Evolutionary conservation across 768 basidiomycete genomes (phyloP), one percentile per base, ranked within the genome.

Genomic region (Panaeolus papilionaceus): DNA sequence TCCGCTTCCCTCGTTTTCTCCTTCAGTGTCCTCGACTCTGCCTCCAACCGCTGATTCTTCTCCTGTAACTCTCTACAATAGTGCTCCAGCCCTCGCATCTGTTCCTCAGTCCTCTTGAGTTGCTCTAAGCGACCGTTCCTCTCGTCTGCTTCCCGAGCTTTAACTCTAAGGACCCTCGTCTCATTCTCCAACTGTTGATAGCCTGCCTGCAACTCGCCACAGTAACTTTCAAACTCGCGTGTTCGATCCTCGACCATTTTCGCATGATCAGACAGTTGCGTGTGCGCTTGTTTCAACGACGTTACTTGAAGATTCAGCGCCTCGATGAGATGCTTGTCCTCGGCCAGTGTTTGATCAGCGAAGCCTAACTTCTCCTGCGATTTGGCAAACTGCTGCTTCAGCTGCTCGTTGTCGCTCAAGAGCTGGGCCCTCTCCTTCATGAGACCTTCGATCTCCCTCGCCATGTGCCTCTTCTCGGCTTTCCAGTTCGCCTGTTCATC

Each of bases 1-100:
- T 75, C 69, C 49, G 66, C 49, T 9, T 65, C 45, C 23, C 61
- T 61, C 40, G 70, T 65, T 42, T 72, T 65, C 28, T 68, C 58
- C 64, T 64, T 64, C 33, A 61, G 49, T 1, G 64, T 12, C 2
- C 62, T 47, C 7, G 67, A 44, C 39, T 72, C 70, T 40, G 40
- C 67, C 65, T 67, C 69, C 68, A 68, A 64, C 33, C 20, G 37
- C 14, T 68, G 65, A 9, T 18, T 49, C 58, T 68, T 68, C 4
- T 42, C 67, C 58, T 40, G 28, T 3, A 66, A 14, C 20, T 65
- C 66, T 14, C 54, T 6, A 18, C 26, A 28, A 12, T 58, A 58
- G 7, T 58, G 54, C 28, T 58, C 54, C 4, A 28, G 6, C 6
- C 54, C 26, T 9, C 28, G 28, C 26, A 58, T 5, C 33, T 33